Percentiles rank a stretch among this genome's conserved stretches.
phyloP scores from a whole-genome alignment of 1,139 yeast species.

The Diutina ranongensis region DNA sequence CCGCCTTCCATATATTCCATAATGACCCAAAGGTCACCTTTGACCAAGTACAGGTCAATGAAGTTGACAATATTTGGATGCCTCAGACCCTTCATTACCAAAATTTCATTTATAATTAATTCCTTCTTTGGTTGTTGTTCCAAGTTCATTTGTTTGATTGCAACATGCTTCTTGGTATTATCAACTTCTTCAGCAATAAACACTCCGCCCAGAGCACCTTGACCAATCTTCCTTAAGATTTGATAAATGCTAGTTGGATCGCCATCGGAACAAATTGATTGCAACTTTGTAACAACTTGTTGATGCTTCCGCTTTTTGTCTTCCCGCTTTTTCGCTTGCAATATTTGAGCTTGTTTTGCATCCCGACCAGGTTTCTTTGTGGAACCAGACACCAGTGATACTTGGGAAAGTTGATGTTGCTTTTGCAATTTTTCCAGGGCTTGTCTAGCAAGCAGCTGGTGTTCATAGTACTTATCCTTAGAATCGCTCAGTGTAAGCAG shows the following conservation, averaged over 20 bases:
- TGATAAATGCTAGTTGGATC: constrained; percentile 73
- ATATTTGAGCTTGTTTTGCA: constrained; percentile 44
- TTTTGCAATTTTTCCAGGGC: neutral
- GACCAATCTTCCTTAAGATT: constrained; percentile 77
- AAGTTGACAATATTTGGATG: constrained; percentile 90
- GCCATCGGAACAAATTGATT: constrained; percentile 72
- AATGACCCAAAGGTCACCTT: constrained; percentile 82
- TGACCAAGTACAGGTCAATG: constrained; percentile 68
- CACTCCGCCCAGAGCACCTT: constrained; percentile 98
- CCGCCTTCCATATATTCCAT: constrained; percentile 99
- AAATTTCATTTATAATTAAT: constrained; percentile 77
- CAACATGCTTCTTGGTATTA: constrained; percentile 49
- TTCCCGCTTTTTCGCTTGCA: constrained; percentile 63
- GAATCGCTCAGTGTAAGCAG: constrained; percentile 10
- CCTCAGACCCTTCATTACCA: constrained; percentile 86
- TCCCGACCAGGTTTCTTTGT: constrained; percentile 34
- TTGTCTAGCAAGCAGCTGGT: neutral
- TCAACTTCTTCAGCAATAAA: constrained; percentile 66
- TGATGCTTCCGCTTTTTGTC: constrained; percentile 58
- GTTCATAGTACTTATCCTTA: constrained; percentile 9
- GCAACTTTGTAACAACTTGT: constrained; percentile 58
- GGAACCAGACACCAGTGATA: neutral
- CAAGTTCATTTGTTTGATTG: constrained; percentile 90
- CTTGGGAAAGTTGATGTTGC: constrained; percentile 7
- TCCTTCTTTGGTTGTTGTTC: constrained; percentile 94